Base-by-base conservation (phyloP, 176 grass and related monocot species). In the Neostapfia colusana region DNA sequence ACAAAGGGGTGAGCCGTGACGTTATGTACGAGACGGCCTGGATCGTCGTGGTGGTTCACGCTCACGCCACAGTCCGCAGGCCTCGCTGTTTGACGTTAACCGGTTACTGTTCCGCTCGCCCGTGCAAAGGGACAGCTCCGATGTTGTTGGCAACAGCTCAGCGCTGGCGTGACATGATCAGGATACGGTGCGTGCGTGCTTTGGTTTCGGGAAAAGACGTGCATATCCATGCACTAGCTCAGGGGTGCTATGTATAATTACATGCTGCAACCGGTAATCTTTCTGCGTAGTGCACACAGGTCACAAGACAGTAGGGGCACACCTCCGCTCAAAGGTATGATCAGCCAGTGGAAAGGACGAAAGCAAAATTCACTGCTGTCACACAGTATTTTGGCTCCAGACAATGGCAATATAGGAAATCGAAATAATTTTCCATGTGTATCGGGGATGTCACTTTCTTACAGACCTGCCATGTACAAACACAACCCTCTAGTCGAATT, bases 71-170 rank as follows among this genome's bases (percentile, higher is more conserved):
- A n/a, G n/a, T n/a, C 57, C 16, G 26, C 34, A 51, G 54, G 60
- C 64, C 51, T 65, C 60, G 60, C 75, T 65, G 58, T 77, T 77
- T 18, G 75, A 66, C 38, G 62, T 3, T 27, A 78, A 20, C 60
- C 46, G 34, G 17, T 66, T 20, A 37, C 34, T 54, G 75, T 66
- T 78, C 46, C 27, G 27, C 24, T 7, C 27, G 3, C 14, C 62
- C 23, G 54, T 16, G 27, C 24, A 31, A 42, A 58, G 8, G n/a
- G 48, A 26, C 35, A 14, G 20, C 48, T n/a, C 31, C 48, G 36
- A 14, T 41, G 77, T 6, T 43, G 77, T 10, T 43, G 50, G 51
- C 56, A 59, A 67, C 39, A 37, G 72, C 63, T 7, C 24, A 28
- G 53, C 39, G 72, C 39, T 37, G 63, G 72, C 10, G 68, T 54